These are phyloP conservation scores for Helicocarpus griseus DNA, from an alignment of 2,329 filamentous ascomycete genomes.

Conservation along the genomic window DNA sequence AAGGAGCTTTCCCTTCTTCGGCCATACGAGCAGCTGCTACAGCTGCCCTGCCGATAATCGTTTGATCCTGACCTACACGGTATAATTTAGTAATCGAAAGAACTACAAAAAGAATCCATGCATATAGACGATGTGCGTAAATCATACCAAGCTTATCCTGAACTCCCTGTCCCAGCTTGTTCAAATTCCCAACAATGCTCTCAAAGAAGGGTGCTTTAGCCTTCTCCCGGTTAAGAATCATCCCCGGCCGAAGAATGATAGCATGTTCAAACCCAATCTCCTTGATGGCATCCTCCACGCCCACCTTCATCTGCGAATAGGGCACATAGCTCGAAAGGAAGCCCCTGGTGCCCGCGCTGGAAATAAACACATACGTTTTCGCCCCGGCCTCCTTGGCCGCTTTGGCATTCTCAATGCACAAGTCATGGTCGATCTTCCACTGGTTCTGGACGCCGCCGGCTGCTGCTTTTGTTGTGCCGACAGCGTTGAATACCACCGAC, in stretches of 20 bases:
- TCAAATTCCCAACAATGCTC: constrained; percentile 14
- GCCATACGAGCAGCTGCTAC: constrained; percentile 19
- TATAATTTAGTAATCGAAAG: constrained; percentile 1
- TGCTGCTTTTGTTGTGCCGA: constrained; percentile 25
- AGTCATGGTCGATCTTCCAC: constrained; percentile 30
- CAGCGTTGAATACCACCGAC: constrained; percentile 22
- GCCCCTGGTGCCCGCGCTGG: constrained; percentile 24
- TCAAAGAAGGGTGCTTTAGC: constrained; percentile 15
- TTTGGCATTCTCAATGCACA: constrained; percentile 25
- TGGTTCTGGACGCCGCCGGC: constrained; percentile 27
- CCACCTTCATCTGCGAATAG: constrained; percentile 30
- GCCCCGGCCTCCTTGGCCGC: constrained; percentile 27
- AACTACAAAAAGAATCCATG: background rate
- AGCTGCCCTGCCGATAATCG: constrained; percentile 20
- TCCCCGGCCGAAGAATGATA: constrained; percentile 27
- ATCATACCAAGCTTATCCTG: constrained; percentile 23
- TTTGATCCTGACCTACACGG: constrained; percentile 20
- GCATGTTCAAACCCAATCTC: constrained; percentile 27
- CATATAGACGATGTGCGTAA: background rate
- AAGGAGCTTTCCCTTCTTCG: constrained; percentile 20
- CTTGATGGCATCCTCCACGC: constrained; percentile 27
- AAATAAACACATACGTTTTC: constrained; percentile 28
- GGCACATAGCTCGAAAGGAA: constrained; percentile 21
- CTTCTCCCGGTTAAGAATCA: constrained; percentile 25
- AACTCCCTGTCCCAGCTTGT: constrained; percentile 16